Evolutionary conservation across 306 rosid genomes (phyloP).

Genomic region (Quercus engelmannii): DNA sequence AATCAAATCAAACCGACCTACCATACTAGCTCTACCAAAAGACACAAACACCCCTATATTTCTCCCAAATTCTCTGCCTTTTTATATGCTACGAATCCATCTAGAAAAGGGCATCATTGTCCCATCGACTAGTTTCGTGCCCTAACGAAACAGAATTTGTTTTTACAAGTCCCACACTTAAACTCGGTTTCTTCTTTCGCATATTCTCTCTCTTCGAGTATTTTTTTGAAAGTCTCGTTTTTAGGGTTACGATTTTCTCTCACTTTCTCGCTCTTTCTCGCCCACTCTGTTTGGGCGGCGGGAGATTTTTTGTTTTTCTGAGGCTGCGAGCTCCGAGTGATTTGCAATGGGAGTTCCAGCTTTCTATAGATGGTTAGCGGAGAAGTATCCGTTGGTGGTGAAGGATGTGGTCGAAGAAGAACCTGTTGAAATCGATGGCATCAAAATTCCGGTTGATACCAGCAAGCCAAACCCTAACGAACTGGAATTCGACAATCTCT

Average conservation of each 20-base stretch:
- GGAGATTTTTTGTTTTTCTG: background rate
- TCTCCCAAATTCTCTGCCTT: background rate
- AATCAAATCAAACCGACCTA: background rate
- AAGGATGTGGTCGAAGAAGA: conserved; percentile 87
- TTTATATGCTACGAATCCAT: too few species aligned
- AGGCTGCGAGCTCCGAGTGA: conserved; percentile 12
- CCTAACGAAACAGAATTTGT: conserved; percentile 5
- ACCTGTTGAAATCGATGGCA: conserved; percentile 71
- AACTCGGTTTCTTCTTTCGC: background rate
- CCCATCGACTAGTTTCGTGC: background rate
- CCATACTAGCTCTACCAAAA: background rate
- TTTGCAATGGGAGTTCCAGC: conserved; percentile 95
- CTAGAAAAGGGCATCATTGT: conserved; percentile 7
- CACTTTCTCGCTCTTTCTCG: conserved; percentile 6
- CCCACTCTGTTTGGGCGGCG: background rate
- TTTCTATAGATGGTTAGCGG: conserved; percentile 92
- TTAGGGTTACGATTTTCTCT: conserved; percentile 3
- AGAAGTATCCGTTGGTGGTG: conserved; percentile 83
- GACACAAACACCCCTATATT: background rate
- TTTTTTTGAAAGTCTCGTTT: background rate
- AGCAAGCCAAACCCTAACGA: conserved; percentile 81
- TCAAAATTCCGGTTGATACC: conserved; percentile 78
- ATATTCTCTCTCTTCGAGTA: background rate
- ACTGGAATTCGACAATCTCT: conserved; percentile 85
- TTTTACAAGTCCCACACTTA: background rate